Percentiles rank a stretch among this genome's conserved stretches.
These are phyloP conservation scores for Talaromyces borbonicus DNA, from an alignment of 495 filamentous ascomycete species.

Conservation along the genomic window DNA sequence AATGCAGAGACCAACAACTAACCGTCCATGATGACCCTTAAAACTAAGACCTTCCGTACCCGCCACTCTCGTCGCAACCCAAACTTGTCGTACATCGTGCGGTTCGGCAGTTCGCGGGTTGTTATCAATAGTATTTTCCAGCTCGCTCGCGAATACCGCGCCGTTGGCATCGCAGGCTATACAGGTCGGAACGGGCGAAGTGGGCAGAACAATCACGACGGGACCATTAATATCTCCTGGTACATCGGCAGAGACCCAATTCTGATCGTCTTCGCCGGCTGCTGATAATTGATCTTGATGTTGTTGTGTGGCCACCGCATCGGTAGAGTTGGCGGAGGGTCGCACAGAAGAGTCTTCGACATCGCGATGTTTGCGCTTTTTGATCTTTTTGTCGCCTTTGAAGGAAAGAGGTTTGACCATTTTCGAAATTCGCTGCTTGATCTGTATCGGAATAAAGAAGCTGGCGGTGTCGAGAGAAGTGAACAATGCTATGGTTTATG, in stretches of 20 bases:
- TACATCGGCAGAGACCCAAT: constrained; percentile 81
- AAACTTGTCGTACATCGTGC: constrained; percentile 90
- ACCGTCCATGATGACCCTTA: constrained; percentile 82
- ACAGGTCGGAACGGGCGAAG: constrained; percentile 48
- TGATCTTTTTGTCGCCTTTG: constrained; percentile 93
- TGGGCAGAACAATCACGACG: constrained; percentile 69
- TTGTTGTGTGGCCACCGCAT: constrained; percentile 15
- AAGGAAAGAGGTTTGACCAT: constrained; percentile 80
- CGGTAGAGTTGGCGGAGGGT: constrained; percentile 28
- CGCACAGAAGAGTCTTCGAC: constrained; percentile 20
- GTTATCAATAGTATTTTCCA: constrained; percentile 77
- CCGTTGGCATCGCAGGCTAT: constrained; percentile 79
- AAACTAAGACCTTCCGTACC: constrained; percentile 75
- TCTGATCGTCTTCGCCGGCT: constrained; percentile 52
- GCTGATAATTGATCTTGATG: constrained; percentile 28
- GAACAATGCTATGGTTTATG: too few species aligned
- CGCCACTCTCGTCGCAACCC: constrained; percentile 77
- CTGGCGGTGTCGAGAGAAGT: too few species aligned
- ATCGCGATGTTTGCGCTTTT: constrained; percentile 67
- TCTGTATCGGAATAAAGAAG: too few species aligned
- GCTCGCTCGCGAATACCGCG: constrained; percentile 63
- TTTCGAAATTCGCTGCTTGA: not conserved
- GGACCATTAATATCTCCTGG: constrained; percentile 73
- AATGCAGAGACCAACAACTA: too few species aligned
- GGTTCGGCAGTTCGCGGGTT: constrained; percentile 77